Evolutionary conservation across 2,329 filamentous ascomycete species (phyloP), one percentile per base, ranked within the genome.

Genomic region (Beauveria medogensis): DNA sequence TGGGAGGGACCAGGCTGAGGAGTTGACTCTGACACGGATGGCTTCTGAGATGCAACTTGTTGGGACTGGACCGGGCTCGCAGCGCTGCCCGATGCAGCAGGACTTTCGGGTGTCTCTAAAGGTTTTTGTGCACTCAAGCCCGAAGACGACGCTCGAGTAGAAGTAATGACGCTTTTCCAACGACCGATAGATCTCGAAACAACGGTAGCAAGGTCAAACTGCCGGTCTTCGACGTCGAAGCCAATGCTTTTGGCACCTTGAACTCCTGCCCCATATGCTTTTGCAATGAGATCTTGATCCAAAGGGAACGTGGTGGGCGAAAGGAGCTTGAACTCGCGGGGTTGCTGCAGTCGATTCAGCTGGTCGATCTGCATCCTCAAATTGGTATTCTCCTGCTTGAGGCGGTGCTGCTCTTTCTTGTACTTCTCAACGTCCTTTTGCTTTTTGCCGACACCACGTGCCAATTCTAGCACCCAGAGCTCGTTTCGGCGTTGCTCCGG

Each of bases 131-230:
- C 74, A 54, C 72, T 72, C 72, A 85, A 77, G 20, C 82, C 80
- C 18, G 64, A 65, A n/a, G 67, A 67, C 3, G 72, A 70, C 5
- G 72, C 73, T 46, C 82, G 76, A 2, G 78, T 74, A 6, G 81
- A 78, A n/a, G 77, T 73, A 14, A 87, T 80, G 18, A 87, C 82
- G 5, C 73, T 76, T 71, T 85, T 87, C 85, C 85, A 88, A 34
- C 83, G 77, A 48, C 82, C 79, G 61, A 88, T 85, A 2, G 80
- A 79, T n/a, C 75, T 74, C 7, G 80, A 72, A 6, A 86, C 78
- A 43, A 83, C 68, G 0, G 78, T 77, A 62, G 75, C 75, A 1
- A 86, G 69, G 63, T 85, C 83, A 5, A 78, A 64, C 56, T 82
- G 77, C 1, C 77, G 75, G 66, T 86, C 82, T 40, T 81, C 75